A percentile compares a stretch with the other conserved stretches of the same genome.
Conservation (phyloP, 176 grass and related monocot species). For the Aegilops bicornis region DNA sequence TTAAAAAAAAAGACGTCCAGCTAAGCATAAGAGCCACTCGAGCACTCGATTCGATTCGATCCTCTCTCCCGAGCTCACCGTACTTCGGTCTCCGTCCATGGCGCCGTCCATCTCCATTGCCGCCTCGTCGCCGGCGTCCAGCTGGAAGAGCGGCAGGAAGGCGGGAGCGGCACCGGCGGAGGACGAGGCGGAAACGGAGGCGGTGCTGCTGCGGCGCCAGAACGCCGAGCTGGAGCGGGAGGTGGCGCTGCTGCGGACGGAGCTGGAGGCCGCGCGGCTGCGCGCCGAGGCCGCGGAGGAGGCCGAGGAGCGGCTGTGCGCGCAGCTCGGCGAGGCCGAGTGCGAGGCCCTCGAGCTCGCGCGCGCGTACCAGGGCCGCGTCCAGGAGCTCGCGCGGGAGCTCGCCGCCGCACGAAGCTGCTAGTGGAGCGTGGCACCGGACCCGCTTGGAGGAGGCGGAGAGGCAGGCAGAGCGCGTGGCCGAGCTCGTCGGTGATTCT, state of each 20-base stretch:
- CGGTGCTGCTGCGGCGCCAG: constrained; percentile 48
- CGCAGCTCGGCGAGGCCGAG: constrained; percentile 73
- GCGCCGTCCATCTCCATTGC: background rate
- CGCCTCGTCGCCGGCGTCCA: background rate
- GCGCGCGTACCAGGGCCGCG: constrained; percentile 24
- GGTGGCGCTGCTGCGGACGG: constrained; percentile 41
- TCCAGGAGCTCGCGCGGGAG: constrained; percentile 49
- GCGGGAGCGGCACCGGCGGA: background rate
- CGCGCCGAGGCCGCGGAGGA: constrained; percentile 51
- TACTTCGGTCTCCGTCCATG: background rate
- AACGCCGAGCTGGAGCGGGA: constrained; percentile 79
- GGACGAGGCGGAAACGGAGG: constrained; percentile 9
- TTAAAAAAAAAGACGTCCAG: background rate
- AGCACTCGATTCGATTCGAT: background rate
- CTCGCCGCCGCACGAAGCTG: constrained; percentile 34
- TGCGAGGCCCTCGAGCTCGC: constrained; percentile 58
- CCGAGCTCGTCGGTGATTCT: no score
- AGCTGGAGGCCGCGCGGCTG: constrained; percentile 48
- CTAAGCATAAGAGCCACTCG: background rate
- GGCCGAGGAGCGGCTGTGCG: constrained; percentile 83
- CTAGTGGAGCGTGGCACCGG: no score
- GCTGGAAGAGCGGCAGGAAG: background rate
- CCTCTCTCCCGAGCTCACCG: background rate
- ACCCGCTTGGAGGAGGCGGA: no score
- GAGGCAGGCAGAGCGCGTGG: no score